Evolutionary conservation across 805 yeast species (phyloP), one percentile per base, ranked within the genome.

Genomic region (Starmera caribaea): DNA sequence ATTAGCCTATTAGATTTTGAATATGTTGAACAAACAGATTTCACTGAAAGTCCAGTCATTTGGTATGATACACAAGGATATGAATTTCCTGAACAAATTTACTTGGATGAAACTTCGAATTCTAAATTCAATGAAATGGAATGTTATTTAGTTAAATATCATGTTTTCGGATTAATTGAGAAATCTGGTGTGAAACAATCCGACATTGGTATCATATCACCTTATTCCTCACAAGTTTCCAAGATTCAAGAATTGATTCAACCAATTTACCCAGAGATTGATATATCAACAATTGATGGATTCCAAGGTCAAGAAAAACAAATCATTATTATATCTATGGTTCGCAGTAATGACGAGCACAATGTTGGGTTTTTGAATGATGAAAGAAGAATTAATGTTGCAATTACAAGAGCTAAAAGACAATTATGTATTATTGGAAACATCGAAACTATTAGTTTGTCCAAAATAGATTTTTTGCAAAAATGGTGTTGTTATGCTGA

Each of bases 51-150:
- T 1, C 74, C 80, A 2, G 54, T 81, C 0, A 63, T 87, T 2
- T 89, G 96, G 96, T 79, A 81, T 47, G 97, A 92, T 51, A 92
- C 97, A 0, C 92, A 87, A 61, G 96, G 96, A 14, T 95, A 87
- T 8, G 83, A 80, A 30, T 88, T 69, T 51, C 76, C 74, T 0
- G 97, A 89, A 53, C 63, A 65, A 41, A 21, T 21, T 21, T 21
- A 21, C 8, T 66, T 69, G 14, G 68, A 64, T 12, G 58, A 58
- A 5, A 62, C 59, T 30, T 51, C 53, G 30, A 43, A 45, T 15
- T 85, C 96, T 0, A 81, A 81, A 51, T 79, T 57, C 48, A 90
- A 90, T 55, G 86, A 81, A 36, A 76, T 79, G 56, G 98, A 90
- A 59, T 79, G 79, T 1, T 57, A 66, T 32, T 54, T 86, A 9